Percentiles rank a stretch among this genome's conserved stretches.
These are phyloP conservation scores for Diaporthe sp. DNA, from an alignment of 2,329 filamentous ascomycete species.

Conservation along the genomic window DNA sequence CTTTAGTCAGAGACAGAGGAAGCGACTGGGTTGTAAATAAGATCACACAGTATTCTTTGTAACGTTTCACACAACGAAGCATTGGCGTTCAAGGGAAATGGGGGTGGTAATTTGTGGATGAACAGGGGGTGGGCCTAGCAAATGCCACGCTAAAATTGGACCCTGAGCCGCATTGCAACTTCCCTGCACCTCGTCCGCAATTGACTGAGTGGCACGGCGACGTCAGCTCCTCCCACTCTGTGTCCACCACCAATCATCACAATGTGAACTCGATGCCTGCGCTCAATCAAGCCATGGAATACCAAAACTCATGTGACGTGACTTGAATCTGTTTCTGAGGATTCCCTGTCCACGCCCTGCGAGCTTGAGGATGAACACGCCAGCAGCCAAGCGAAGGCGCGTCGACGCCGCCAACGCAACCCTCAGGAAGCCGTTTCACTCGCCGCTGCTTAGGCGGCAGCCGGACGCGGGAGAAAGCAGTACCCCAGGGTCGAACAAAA, in stretches of 20 bases:
- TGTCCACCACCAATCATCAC: background rate
- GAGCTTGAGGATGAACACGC: slow-evolving; percentile 47
- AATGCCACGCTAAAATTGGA: slow-evolving; percentile 29
- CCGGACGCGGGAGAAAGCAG: background rate
- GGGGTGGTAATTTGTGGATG: background rate
- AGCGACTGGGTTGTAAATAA: slow-evolving; percentile 38
- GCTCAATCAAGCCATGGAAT: slow-evolving; percentile 3
- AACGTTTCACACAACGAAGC: slow-evolving; percentile 4
- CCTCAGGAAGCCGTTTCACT: slow-evolving; percentile 80
- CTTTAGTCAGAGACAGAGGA: slow-evolving; percentile 58
- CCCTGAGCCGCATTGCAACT: slow-evolving; percentile 25
- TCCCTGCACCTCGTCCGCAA: slow-evolving; percentile 30
- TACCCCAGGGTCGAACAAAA: slow-evolving; percentile 15
- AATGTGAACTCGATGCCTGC: background rate
- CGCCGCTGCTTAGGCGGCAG: slow-evolving; percentile 59
- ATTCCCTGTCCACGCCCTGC: background rate
- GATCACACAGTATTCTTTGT: background rate
- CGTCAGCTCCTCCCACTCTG: background rate
- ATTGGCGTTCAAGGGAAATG: slow-evolving; percentile 25
- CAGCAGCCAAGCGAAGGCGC: slow-evolving; percentile 73
- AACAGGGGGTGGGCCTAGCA: slow-evolving; percentile 19
- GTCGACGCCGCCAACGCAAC: slow-evolving; percentile 70
- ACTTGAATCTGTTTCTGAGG: slow-evolving; percentile 54
- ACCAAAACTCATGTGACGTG: slow-evolving; percentile 19
- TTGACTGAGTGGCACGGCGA: background rate